phyloP scores from a whole-genome alignment of 176 grass and related monocot species.

The Zoysia pacifica region DNA sequence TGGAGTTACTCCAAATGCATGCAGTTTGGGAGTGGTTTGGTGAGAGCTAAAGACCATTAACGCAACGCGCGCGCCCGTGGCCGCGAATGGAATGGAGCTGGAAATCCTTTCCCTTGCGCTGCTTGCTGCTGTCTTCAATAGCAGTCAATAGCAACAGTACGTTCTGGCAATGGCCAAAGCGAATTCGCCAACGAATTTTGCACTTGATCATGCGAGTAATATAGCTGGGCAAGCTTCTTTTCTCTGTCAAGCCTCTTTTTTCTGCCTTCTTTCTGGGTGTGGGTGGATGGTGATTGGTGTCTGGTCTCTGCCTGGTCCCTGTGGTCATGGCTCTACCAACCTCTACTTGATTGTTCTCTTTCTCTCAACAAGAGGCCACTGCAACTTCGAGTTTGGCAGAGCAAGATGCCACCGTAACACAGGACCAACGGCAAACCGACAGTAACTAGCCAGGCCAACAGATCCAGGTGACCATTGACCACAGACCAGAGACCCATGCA shows the following conservation, averaged over 20 bases:
- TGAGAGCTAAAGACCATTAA: not conserved
- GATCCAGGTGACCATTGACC: too few species aligned
- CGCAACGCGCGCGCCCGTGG: not conserved
- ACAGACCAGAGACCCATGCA: too few species aligned
- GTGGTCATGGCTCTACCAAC: not conserved
- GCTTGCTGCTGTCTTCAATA: too few species aligned
- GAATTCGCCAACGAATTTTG: not conserved
- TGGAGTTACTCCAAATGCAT: slow-evolving; percentile 19
- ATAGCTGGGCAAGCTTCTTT: not conserved
- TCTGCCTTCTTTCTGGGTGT: not conserved
- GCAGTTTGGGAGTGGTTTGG: slow-evolving; percentile 22
- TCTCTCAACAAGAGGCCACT: too few species aligned
- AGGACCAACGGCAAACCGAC: too few species aligned
- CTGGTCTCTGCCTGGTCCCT: slow-evolving; percentile 9
- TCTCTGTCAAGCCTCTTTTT: not conserved
- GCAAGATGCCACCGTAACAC: too few species aligned
- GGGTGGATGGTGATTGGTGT: slow-evolving; percentile 2
- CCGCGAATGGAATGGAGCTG: not conserved
- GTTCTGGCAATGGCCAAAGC: not conserved
- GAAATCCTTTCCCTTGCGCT: not conserved
- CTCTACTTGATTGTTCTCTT: not conserved
- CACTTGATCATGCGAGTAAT: not conserved
- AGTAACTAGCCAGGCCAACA: too few species aligned
- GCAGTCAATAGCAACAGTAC: too few species aligned
- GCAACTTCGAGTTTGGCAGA: too few species aligned